These are phyloP conservation scores for Canavalia gladiata DNA, from an alignment of 306 rosid genomes.

Conservation along the genomic window DNA sequence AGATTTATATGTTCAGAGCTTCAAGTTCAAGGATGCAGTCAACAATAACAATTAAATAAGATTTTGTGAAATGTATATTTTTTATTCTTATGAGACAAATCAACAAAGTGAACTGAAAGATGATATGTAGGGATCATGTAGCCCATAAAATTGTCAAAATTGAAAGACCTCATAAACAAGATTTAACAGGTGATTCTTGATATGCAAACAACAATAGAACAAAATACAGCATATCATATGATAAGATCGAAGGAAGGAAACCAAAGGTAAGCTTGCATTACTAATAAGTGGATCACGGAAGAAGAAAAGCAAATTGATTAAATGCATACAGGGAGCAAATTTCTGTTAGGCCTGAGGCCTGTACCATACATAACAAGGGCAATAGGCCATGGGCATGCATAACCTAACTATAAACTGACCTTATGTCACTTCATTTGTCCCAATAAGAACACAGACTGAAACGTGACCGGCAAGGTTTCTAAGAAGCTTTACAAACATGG, in stretches of 20 bases:
- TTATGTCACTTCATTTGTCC: background rate
- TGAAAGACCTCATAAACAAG: background rate
- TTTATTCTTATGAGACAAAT: background rate
- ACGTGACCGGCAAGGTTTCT: background rate
- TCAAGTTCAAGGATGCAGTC: background rate
- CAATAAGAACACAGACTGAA: background rate
- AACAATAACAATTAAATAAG: background rate
- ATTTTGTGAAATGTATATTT: background rate
- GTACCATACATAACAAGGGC: background rate
- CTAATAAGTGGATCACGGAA: background rate
- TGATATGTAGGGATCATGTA: background rate
- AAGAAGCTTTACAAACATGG: background rate
- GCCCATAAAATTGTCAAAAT: conserved; percentile 22
- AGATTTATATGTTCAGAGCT: conserved; percentile 12
- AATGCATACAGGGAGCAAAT: background rate
- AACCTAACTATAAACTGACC: background rate
- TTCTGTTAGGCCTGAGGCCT: background rate
- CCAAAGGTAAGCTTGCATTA: background rate
- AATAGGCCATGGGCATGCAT: background rate
- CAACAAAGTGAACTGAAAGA: background rate
- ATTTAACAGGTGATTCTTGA: background rate
- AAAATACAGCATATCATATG: background rate
- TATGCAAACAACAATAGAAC: conserved; percentile 21
- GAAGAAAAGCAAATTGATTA: background rate
- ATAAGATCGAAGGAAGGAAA: background rate